Evolutionary conservation across 345 rosid species (phyloP), one percentile per base, ranked within the genome.

Genomic region (Carallia pectinifolia): DNA sequence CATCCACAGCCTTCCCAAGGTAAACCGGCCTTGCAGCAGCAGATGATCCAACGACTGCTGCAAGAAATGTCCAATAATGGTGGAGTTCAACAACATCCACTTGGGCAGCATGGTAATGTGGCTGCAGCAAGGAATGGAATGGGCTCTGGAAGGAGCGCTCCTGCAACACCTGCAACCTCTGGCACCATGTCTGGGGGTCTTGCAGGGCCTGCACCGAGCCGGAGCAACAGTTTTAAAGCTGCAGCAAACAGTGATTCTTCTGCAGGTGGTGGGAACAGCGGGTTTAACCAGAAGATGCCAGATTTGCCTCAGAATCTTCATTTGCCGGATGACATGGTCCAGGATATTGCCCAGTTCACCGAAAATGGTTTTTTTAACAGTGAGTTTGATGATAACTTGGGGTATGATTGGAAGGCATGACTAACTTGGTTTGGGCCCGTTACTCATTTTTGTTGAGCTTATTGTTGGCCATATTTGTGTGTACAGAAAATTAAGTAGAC

Each of bases 1-100:
- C 87, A 83, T 64, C 73, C 71, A 18, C 90, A 80, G 55, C 33
- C 85, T 3, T 71, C 89, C 56, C 88, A 77, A 62, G 88, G 88
- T 69, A 93, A 69, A 81, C 97, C 83, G 75, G 84, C 81, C 33
- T 64, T 86, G 56, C 93, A 89, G 72, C 95, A 89, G 62, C 95
- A 86, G 78, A 85, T 88, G 91, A 81, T 94, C 71, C 95, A 89
- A 72, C 96, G 90, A 27, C 73, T 94, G 58, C 83, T 89, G 79
- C 93, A 90, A 67, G 97, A 91, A 72, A 82, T 90, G 85, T 86
- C 91, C 38, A 84, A 77, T 66, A 78, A 52, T 70, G 76, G 72
- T 34, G 78, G 84, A 15, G 81, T 64, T 58, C 90, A 77, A 61
- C 90, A 82, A 70, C 93, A 76, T 71, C 61, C 84, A 23, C 70